phyloP scores from a whole-genome alignment of 805 yeast species.

The Ogataea salicorniae region DNA sequence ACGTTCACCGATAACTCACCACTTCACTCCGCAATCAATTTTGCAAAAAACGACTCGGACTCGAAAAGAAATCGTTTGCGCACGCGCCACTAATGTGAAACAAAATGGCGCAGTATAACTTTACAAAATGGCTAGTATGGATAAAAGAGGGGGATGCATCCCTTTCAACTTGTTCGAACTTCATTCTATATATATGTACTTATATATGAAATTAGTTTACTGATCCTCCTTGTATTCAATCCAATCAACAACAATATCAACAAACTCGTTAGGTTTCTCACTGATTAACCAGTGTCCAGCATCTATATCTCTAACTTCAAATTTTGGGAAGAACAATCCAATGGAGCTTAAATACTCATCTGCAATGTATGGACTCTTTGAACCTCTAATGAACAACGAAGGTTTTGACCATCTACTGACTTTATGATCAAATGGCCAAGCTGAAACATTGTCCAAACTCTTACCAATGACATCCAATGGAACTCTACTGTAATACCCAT shows the following conservation, averaged over 20 bases:
- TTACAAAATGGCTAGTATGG: too few relatives aligned
- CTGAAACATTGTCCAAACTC: constrained; percentile 60
- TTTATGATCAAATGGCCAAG: constrained; percentile 67
- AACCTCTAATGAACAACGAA: constrained; percentile 73
- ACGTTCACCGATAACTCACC: too few relatives aligned
- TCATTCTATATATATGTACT: neutral
- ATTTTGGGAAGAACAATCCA: constrained; percentile 73
- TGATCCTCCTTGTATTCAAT: constrained; percentile 38
- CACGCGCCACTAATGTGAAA: too few relatives aligned
- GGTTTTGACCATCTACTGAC: constrained; percentile 62
- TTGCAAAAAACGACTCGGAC: too few relatives aligned
- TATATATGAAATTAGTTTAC: neutral
- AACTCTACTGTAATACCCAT: constrained; percentile 43
- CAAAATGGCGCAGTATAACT: too few relatives aligned
- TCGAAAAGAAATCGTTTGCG: too few relatives aligned
- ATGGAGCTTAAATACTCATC: constrained; percentile 75
- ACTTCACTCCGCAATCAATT: too few relatives aligned
- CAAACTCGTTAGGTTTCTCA: constrained; percentile 77
- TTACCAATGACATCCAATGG: constrained; percentile 70
- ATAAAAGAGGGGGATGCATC: too few relatives aligned
- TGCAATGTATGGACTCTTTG: constrained; percentile 68
- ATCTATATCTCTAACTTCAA: constrained; percentile 67
- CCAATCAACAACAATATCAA: constrained; percentile 57
- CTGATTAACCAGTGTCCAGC: constrained; percentile 93
- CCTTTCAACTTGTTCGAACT: too few relatives aligned